Evolutionary conservation across 2,329 filamentous ascomycete species (phyloP).

Genomic region (Aureobasidium sp.): DNA sequence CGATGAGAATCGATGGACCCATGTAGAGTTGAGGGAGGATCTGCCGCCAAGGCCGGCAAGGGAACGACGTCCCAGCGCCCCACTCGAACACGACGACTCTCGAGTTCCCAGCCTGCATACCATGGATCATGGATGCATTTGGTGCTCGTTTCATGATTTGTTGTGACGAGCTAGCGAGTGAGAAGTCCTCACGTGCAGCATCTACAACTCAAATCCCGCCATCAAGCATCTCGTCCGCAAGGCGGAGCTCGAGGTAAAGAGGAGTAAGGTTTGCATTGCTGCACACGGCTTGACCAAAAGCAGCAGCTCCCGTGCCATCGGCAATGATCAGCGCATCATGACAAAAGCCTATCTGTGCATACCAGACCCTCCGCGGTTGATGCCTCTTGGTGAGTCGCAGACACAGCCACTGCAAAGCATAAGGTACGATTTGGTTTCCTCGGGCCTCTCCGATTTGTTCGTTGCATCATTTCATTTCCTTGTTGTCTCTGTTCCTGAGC

Average conservation of each 20-base stretch:
- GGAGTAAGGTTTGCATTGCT: background rate
- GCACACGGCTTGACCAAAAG: background rate
- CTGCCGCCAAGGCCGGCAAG: constrained; percentile 2
- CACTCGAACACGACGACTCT: constrained; percentile 8
- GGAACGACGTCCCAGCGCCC: background rate
- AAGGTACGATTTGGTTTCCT: background rate
- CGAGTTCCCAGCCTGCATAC: background rate
- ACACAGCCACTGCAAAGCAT: background rate
- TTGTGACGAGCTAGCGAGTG: background rate
- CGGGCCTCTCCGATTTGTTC: background rate
- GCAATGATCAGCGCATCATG: constrained; percentile 14
- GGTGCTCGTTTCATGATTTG: background rate
- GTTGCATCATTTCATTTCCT: background rate
- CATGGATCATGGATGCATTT: background rate
- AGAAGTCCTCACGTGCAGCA: no score
- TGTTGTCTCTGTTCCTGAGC: constrained; percentile 8
- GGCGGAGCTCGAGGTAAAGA: background rate
- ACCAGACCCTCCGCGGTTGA: constrained; percentile 11
- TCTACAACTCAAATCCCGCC: background rate
- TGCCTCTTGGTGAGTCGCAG: background rate
- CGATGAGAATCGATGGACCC: constrained; percentile 5
- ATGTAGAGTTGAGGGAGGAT: constrained; percentile 1
- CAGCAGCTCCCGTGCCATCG: background rate
- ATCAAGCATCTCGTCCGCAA: background rate
- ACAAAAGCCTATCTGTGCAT: constrained; percentile 9